Evolutionary conservation across 2,329 filamentous ascomycete genomes (phyloP).

Genomic region (Aspergillus oerlinghausenensis): DNA sequence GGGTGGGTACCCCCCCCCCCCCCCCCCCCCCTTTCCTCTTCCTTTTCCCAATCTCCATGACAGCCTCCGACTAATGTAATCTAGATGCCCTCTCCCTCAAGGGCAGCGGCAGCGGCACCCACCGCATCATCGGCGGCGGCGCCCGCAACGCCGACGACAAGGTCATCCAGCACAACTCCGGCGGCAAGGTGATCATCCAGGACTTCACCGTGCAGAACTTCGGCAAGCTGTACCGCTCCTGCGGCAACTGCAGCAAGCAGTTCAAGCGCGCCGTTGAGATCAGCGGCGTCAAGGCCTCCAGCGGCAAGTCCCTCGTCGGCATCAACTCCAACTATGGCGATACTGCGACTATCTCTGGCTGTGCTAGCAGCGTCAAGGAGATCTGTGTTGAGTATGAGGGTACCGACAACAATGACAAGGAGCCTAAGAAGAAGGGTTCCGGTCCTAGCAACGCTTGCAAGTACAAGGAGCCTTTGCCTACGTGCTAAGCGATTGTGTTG

Average conservation of each 20-base stretch:
- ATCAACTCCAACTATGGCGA: slow-evolving; percentile 41
- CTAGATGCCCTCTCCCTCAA: slow-evolving; percentile 33
- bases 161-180: slow-evolving; percentile 35
- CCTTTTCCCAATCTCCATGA: neutral
- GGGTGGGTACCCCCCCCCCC: slow-evolving; percentile 23
- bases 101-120: slow-evolving; percentile 26
- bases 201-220: slow-evolving; percentile 39
- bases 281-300: slow-evolving; percentile 28
- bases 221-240: slow-evolving; percentile 46
- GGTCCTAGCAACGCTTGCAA: slow-evolving; percentile 1
- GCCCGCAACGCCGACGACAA: slow-evolving; percentile 32
- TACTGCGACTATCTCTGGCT: slow-evolving; percentile 21
- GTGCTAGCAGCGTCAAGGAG: slow-evolving; percentile 27
- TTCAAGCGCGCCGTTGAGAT: slow-evolving; percentile 29
- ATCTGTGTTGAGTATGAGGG: slow-evolving; percentile 35
- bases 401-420: neutral
- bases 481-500: neutral
- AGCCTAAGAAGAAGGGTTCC: slow-evolving; percentile 1
- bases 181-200: slow-evolving; percentile 28
- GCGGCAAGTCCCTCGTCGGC: slow-evolving; percentile 24
- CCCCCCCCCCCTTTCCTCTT: too few relatives aligned
- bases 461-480: neutral
- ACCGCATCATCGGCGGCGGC: slow-evolving; percentile 34
- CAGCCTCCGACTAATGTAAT: neutral
- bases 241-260: slow-evolving; percentile 41